These are phyloP conservation scores for Fomitopsis serialis DNA, from an alignment of 768 basidiomycete genomes.

Conservation along the genomic window DNA sequence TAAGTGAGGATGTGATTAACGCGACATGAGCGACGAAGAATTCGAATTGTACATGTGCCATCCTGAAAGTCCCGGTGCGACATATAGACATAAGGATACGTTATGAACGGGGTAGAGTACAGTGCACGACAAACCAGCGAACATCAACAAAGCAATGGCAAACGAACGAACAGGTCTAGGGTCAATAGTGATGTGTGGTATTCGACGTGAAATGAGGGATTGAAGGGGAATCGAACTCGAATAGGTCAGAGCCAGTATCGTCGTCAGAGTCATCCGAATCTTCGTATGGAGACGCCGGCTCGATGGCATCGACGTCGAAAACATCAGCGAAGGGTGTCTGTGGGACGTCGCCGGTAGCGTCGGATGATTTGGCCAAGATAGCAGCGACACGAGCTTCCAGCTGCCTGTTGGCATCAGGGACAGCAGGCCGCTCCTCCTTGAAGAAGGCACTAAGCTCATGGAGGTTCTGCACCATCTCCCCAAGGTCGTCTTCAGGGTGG, in stretches of 20 bases:
- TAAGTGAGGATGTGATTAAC: too few relatives aligned
- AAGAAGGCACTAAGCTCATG: slow-evolving; percentile 75
- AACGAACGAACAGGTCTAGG: neutral
- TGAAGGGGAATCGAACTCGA: slow-evolving; percentile 29
- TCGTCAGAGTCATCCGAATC: slow-evolving; percentile 25
- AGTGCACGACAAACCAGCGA: neutral
- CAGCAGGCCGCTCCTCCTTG: slow-evolving; percentile 36
- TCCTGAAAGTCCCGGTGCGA: neutral
- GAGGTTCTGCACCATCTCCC: slow-evolving; percentile 72
- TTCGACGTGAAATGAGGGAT: slow-evolving; percentile 11
- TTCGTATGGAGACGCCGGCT: slow-evolving; percentile 20
- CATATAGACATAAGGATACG: neutral
- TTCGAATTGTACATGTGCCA: too few relatives aligned
- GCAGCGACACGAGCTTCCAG: slow-evolving; percentile 78
- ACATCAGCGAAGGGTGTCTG: slow-evolving; percentile 79
- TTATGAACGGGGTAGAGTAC: neutral
- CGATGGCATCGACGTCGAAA: slow-evolving; percentile 49
- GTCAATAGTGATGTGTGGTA: neutral
- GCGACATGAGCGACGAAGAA: too few relatives aligned
- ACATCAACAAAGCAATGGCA: neutral
- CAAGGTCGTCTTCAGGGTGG: slow-evolving; percentile 53
- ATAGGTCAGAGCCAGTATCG: slow-evolving; percentile 28
- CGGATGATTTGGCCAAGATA: slow-evolving; percentile 77
- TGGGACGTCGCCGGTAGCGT: slow-evolving; percentile 45
- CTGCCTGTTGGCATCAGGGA: slow-evolving; percentile 22